phyloP scores from a whole-genome alignment of 345 rosid species.

The Gossypium ekmanianum region DNA sequence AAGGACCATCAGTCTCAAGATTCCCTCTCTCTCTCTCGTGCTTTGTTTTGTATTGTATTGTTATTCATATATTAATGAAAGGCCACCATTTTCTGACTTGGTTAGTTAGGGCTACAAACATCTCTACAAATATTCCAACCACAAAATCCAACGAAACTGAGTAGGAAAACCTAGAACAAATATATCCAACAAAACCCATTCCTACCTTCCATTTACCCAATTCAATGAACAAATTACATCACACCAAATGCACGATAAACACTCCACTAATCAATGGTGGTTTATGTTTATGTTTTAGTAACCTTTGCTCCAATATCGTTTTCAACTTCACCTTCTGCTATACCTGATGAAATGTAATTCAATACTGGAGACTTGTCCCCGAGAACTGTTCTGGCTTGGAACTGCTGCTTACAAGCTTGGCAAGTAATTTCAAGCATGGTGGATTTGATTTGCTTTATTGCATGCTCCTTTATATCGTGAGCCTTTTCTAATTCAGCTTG shows the following conservation, averaged over 20 bases:
- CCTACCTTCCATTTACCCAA: neutral
- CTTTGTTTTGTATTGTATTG: neutral
- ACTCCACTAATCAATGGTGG: neutral
- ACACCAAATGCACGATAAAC: constrained; percentile 1
- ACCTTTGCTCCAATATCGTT: constrained; percentile 11
- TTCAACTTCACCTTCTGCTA: constrained; percentile 36
- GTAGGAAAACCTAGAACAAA: too few relatives aligned
- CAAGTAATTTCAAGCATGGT: constrained; percentile 76
- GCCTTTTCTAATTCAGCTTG: constrained; percentile 73
- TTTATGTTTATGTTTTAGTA: neutral
- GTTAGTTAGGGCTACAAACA: too few relatives aligned
- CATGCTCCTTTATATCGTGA: constrained; percentile 49
- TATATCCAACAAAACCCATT: neutral
- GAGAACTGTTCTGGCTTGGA: constrained; percentile 36
- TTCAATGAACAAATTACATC: constrained; percentile 12
- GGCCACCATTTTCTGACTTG: neutral
- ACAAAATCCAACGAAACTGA: neutral
- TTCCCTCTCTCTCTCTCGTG: neutral
- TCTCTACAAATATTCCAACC: neutral
- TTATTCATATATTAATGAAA: too few relatives aligned
- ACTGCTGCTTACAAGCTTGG: constrained; percentile 63
- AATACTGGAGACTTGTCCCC: constrained; percentile 40
- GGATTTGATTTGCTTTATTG: constrained; percentile 58
- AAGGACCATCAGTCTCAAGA: neutral
- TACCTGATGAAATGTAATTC: too few relatives aligned